Evolutionary conservation across 1,284 basidiomycete genomes (phyloP), one percentile per base, ranked within the genome.

Genomic region (Melampsora larici-populina): DNA sequence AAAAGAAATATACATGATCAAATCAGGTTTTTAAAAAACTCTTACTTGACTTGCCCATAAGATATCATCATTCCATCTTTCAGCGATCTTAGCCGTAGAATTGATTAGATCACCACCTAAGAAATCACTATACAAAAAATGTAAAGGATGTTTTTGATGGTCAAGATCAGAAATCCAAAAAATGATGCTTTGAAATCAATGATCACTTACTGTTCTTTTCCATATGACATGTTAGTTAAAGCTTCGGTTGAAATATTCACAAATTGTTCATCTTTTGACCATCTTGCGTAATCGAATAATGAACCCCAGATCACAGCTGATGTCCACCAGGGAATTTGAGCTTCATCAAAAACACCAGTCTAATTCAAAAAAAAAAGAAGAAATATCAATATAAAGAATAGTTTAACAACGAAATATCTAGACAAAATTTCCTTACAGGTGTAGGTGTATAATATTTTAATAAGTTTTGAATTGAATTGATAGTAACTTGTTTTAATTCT

Each of bases 171-270:
- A n/a, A n/a, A n/a, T n/a, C n/a, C n/a, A n/a, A n/a, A n/a, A n/a
- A n/a, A n/a, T n/a, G n/a, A n/a, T n/a, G n/a, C n/a, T n/a, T n/a
- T n/a, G n/a, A n/a, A n/a, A n/a, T n/a, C n/a, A n/a, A n/a, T n/a
- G n/a, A 64, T n/a, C 29, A 29, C 63, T 64, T 36, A 64, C 63
- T 64, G 63, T 64, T 64, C 29, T 31, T 29, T 15, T 29, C 33
- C 29, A 8, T 36, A 64, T 31, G 63, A 64, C 31, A 31, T 31
- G 21, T 64, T 64, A 5, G 31, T 31, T 31, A 64, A 64, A 18
- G 29, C 63, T 21, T 29, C 63, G 21, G 63, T 64, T 0, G 33
- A 9, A 4, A 31, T 13, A 40, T n/a, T 29, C 6, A 18, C 15
- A 40, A 64, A 64, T 31, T 29, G 33, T 17, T 29, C 21, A 64